Evolutionary conservation across 139 green algal species (phyloP).

Genomic region (Gonium pectorale): DNA sequence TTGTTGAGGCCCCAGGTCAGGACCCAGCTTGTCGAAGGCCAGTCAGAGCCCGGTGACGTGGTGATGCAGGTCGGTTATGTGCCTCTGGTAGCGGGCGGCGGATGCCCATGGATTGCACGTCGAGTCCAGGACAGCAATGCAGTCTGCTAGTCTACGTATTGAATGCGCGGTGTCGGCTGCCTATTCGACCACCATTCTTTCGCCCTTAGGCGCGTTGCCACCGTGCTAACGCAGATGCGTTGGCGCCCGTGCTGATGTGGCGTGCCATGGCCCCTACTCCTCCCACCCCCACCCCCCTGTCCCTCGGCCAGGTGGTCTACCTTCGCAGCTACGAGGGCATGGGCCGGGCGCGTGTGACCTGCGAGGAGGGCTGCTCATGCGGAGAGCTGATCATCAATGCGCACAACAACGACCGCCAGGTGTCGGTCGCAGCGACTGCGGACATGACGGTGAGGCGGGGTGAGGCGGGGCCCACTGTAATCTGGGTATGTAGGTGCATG

Average conservation of each 20-base stretch:
- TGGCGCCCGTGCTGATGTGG: too few relatives aligned
- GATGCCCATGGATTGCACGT: not conserved
- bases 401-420: not conserved
- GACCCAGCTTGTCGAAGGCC: not conserved
- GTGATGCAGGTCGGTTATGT: not conserved
- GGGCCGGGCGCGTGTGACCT: slow-evolving; percentile 37
- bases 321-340: slow-evolving; percentile 48
- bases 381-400: not conserved
- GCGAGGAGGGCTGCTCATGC: slow-evolving; percentile 28
- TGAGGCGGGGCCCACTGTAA: too few relatives aligned
- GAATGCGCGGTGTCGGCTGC: too few relatives aligned
- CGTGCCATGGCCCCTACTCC: not conserved
- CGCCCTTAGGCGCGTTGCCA: not conserved
- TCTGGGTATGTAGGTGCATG: too few relatives aligned
- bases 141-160: not conserved
- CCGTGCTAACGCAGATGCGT: too few relatives aligned
- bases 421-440: not conserved
- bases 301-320: slow-evolving; percentile 37
- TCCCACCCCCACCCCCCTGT: not conserved
- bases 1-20: not conserved
- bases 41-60: not conserved
- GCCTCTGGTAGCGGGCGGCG: not conserved
- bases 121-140: not conserved
- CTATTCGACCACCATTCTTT: not conserved
- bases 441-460: slow-evolving; percentile 1